Evolutionary conservation across 164 flowering plant species (phyloP), one percentile per base, ranked within the genome.

Genomic region (Stephania cephalantha): DNA sequence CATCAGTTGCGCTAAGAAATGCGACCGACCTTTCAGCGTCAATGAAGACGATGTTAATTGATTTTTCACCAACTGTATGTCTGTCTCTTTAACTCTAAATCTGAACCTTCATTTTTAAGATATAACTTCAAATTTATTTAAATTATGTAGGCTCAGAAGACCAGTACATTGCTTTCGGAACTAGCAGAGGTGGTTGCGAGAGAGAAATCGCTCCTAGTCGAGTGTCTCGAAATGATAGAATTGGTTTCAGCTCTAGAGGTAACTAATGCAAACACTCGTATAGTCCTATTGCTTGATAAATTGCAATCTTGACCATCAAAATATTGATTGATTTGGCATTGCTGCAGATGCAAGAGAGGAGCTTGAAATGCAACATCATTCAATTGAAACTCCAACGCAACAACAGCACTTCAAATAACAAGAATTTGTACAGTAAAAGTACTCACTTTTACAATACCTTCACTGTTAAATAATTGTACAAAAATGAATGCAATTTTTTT

Each of bases 131-230:
- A 20, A 20, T 2, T 75, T 71, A 52, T 73, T 48, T 9, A 46
- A 1, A 80, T 31, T 61, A 1, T 45, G 48, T 82, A 92, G 98
- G 84, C 78, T 66, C 83, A 82, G 79, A 75, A 80, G 69, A 82
- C 79, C 15, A 84, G 35, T 66, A 66, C 75, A 15, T 64, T 86
- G 48, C 77, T 89, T 9, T 84, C 87, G 3, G 87, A 89, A 74
- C 78, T 93, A 76, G 92, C 94, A 77, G 79, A 80, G 73, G 91
- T 90, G 35, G 91, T 85, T 17, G 70, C 85, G 46, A 83, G 78
- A 63, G 98, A 93, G 78, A 90, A 80, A 75, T 75, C 84, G 65
- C 79, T 89, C 12, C 64, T 90, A 35, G 80, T 85, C 68, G 94
- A 93, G 76, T 89, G 87, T 78, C 71, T 83, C 66, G 91, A 91